Evolutionary conservation across 2,329 filamentous ascomycete species (phyloP).

Genomic region (Claviceps lovelessii): DNA sequence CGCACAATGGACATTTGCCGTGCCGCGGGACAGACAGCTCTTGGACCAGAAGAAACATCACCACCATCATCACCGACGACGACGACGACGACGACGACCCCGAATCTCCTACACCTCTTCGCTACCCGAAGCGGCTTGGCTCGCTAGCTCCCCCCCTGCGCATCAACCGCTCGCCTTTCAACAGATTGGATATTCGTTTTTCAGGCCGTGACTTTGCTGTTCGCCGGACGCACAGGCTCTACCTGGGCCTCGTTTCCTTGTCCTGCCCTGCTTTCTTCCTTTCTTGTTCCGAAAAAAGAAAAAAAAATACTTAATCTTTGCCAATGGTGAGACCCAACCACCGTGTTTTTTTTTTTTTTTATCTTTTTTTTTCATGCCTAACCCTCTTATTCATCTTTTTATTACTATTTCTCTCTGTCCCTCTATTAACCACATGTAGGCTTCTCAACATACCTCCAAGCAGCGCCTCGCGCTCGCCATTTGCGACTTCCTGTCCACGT

Average conservation of each 20-base stretch:
- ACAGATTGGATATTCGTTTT: neutral
- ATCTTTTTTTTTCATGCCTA: neutral
- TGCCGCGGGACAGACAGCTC: neutral
- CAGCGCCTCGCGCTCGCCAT: constrained; percentile 94
- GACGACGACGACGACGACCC: neutral
- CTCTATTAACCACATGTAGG: constrained; percentile 8
- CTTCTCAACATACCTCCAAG: constrained; percentile 34
- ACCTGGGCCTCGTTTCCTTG: neutral
- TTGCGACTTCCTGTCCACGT: constrained; percentile 82
- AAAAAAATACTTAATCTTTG: no score
- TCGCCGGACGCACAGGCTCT: neutral
- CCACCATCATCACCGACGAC: neutral
- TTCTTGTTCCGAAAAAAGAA: no score
- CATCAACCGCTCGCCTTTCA: neutral
- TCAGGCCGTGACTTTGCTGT: neutral
- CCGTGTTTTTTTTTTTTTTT: no score
- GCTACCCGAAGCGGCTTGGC: neutral
- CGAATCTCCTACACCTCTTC: neutral
- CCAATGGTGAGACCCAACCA: no score
- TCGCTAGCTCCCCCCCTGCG: no score
- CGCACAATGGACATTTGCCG: neutral
- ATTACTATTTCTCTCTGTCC: neutral
- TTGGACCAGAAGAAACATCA: neutral
- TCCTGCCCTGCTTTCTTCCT: no score
- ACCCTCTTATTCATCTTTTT: no score